A percentile compares a stretch with the other conserved stretches of the same genome.
Evolutionary conservation across 208 protist genomes (phyloP).

Genomic region (Leishmania lainsoni): DNA sequence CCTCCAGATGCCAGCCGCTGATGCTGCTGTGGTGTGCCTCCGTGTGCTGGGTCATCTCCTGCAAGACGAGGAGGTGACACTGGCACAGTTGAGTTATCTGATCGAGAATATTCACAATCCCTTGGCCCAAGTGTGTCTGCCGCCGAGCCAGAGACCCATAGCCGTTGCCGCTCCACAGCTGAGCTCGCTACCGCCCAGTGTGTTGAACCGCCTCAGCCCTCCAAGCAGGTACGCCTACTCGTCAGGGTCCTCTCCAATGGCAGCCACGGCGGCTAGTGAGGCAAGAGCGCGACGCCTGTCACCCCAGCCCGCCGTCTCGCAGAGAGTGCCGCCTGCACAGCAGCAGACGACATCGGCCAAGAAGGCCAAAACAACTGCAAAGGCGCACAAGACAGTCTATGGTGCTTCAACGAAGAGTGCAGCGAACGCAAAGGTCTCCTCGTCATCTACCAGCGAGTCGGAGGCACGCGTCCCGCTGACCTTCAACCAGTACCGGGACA

Average conservation of each 20-base stretch:
- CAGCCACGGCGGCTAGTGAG: background rate
- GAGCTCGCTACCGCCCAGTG: background rate
- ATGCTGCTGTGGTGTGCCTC: constrained; percentile 40
- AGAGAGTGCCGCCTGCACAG: no score
- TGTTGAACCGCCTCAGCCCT: background rate
- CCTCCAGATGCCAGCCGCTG: constrained; percentile 6
- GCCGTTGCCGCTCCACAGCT: background rate
- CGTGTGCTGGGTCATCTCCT: constrained; percentile 60
- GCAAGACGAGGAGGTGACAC: constrained; percentile 52
- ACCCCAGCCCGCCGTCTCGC: constrained; percentile 17
- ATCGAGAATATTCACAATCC: constrained; percentile 63
- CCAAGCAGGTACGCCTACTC: constrained; percentile 2
- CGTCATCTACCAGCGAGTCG: background rate
- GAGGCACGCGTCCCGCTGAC: constrained; percentile 12
- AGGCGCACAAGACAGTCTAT: background rate
- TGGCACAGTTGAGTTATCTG: constrained; percentile 68
- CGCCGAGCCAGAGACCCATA: constrained; percentile 26
- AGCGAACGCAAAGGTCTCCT: background rate
- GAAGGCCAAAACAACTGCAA: background rate
- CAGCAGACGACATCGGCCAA: background rate
- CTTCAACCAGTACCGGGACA: constrained; percentile 63
- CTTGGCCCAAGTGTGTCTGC: constrained; percentile 24
- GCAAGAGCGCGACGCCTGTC: background rate
- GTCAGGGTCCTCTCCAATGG: background rate
- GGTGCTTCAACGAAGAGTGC: background rate